Evolutionary conservation across 2,329 filamentous ascomycete species (phyloP), one percentile per base, ranked within the genome.

Genomic region (Hypoxylon sp.): DNA sequence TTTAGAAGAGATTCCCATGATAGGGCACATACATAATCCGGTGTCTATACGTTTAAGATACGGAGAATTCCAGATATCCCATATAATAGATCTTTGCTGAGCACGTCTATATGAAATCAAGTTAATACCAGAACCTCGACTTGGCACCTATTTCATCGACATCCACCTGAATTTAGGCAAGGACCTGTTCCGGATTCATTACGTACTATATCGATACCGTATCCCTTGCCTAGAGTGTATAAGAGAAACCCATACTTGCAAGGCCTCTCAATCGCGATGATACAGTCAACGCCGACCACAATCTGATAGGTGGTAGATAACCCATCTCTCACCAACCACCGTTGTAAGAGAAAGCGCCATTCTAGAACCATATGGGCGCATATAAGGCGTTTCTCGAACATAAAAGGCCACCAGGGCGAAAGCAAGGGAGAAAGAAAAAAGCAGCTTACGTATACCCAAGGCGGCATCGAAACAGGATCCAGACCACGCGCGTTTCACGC

Each of bases 401-500:
- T 27, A 27, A 27, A 5, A 27, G 24, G 24, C 5, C 39, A 10
- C n/a, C 13, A 19, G n/a, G 39, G 19, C 19, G 29, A 52, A 29
- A 48, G 15, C 3, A 15, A 31, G 50, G 24, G n/a, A 52, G 13
- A 21, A 10, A n/a, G 8, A 1, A 35, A 51, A 58, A 19, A 56
- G 15, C n/a, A 31, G 55, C 51, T 63, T 50, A 69, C 67, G 63
- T 54, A 61, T 17, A 29, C 21, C 52, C 42, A 47, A 52, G 10
- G 42, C 1, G 4, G 31, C 19, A 44, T 27, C 64, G 67, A 69
- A 69, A 69, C 67, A 35, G 52, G 64, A 51, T 29, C 67, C 63
- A 69, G 64, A 69, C 67, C 63, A 52, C 52, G 52, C 67, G 11
- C 59, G 67, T 69, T 69, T 69, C 67, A 69, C 60, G 42, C 50